Base-by-base conservation (phyloP, 495 filamentous ascomycete species). In the Penicillium turbatum region DNA sequence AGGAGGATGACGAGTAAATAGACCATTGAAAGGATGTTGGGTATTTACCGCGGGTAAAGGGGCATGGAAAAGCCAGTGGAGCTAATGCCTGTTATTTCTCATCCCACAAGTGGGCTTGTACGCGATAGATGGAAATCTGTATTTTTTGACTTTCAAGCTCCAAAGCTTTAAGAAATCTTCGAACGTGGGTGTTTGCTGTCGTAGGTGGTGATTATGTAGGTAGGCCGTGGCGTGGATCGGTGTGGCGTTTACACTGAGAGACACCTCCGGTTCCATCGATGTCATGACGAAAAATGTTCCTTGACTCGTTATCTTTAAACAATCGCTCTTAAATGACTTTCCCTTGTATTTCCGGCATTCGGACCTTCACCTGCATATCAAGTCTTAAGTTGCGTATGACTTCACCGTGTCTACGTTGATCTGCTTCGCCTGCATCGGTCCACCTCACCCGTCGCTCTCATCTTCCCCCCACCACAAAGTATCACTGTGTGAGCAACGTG, bases 1-100 rank as follows among this genome's bases (percentile, higher is more conserved):
- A 90, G 59, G 80, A 82, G 51, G 77, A 82, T 68, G 80, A 77
- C 55, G 70, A 74, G 49, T 72, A 77, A 67, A 67, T 54, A 29
- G 50, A 48, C 27, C 27, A 11, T 21, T 15, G 37, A 46, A 10
- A 17, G 51, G 40, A 48, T 42, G 51, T 34, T 43, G 35, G 50
- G 51, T 51, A 39, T 51, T 56, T 32, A 52, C 36, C 32, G 43
- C 32, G 52, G 57, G 34, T 41, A 42, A 49, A 59, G 56, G 59
- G 61, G 64, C 37, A 35, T 32, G 48, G 58, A 66, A 61, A 58
- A 62, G 54, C 55, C 38, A 37, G 15, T 35, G 53, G 49, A 44
- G 53, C 39, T 51, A 38, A 16, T 48, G 47, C 55, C 56, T 67
- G 55, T 66, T 63, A 64, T 71, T 62, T 59, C 61, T 57, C 59